Base-by-base conservation (phyloP, 345 rosid species). In the Noccaea caerulescens region DNA sequence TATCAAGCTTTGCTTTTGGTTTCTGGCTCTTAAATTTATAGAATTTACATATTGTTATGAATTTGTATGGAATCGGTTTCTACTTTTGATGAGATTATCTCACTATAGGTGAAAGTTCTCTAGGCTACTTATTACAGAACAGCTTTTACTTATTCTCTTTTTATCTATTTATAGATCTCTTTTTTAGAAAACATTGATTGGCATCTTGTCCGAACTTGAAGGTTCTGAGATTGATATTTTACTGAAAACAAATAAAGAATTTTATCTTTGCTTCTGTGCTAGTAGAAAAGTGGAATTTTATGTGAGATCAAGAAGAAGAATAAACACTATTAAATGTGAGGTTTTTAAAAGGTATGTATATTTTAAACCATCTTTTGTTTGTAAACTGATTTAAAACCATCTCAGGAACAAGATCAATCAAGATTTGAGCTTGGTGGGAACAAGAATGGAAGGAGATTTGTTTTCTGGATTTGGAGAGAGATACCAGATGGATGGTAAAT, bases 381-480 rank as follows among this genome's bases (percentile, higher is more conserved):
- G 23, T 66, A 9, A 2, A 52, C 27, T 53, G 39, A 52, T 20
- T 3, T 16, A 27, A 16, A 16, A 16, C 18, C 18, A 53, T 63
- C 47, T 45, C 58, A 64, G 71, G 68, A 50, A 58, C 61, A 65
- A 51, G 72, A 73, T n/a, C 55, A 67, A 44, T 60, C 78, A 67
- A 75, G 72, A 50, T 58, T 66, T 73, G 77, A 66, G 77, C 0
- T 50, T 58, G 54, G 44, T 74, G 73, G 69, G 68, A 53, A 45
- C 78, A 63, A 39, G 58, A 72, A 89, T 92, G 98, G 96, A 92
- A 54, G 96, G 95, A n/a, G 91, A 84, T 53, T 52, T 81, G 66
- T 88, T 77, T 66, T 82, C 92, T 16, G 84, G 88, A 56, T 54
- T 77, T 13, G 80, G 92, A 38, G 85, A 85, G 16, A 88, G 84